Conservation (phyloP, 1,284 basidiomycete genomes). For the Sphaerobolus stellatus region DNA sequence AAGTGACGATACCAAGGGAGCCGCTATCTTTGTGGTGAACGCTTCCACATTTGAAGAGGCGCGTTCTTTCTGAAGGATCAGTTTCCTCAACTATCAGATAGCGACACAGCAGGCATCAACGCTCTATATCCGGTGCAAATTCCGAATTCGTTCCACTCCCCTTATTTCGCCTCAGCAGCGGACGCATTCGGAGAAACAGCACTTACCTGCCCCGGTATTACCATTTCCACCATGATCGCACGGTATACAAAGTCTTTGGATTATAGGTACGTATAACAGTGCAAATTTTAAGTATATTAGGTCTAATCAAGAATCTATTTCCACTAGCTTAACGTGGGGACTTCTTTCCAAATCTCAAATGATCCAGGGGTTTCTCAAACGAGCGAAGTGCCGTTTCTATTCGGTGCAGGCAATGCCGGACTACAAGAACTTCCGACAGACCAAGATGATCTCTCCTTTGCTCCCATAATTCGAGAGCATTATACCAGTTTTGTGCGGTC, state of each 20-base stretch:
- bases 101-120: not conserved
- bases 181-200: not conserved
- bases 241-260: not conserved
- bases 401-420: not conserved
- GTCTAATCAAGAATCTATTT: not conserved
- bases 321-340: not conserved
- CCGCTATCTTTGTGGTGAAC: not conserved
- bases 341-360: not conserved
- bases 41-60: not conserved
- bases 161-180: not conserved
- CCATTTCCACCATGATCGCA: not conserved
- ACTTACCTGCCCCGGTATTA: not conserved
- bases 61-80: not conserved
- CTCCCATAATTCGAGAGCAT: not conserved
- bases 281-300: no score
- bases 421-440: not conserved
- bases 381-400: not conserved
- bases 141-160: not conserved
- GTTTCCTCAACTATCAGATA: not conserved
- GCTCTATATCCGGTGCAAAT: not conserved
- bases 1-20: not conserved
- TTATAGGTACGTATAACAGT: not conserved
- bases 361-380: not conserved
- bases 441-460: not conserved
- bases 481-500: slow-evolving; percentile 19